phyloP scores from a whole-genome alignment of 768 basidiomycete species.

The Imleria badia region DNA sequence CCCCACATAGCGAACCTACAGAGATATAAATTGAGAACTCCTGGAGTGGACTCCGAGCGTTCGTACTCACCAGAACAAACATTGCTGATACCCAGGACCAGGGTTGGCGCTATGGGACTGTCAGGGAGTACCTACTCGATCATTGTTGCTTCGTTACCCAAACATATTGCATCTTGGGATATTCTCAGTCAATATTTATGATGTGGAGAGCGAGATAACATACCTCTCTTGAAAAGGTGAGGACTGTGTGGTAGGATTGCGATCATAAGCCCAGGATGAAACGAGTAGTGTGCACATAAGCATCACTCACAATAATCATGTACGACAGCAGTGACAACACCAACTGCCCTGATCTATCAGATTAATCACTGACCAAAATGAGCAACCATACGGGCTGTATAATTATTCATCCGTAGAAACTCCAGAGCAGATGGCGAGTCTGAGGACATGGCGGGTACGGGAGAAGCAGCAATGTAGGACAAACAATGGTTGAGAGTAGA shows the following conservation, averaged over 20 bases:
- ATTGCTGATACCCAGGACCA: background rate
- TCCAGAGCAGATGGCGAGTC: background rate
- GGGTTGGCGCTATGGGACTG: background rate
- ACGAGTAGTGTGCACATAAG: background rate
- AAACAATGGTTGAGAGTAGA: too few species aligned
- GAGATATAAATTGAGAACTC: too few species aligned
- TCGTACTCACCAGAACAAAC: background rate
- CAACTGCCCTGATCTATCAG: background rate
- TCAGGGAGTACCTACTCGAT: background rate
- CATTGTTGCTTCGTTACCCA: background rate
- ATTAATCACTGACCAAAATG: background rate
- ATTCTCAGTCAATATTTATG: background rate
- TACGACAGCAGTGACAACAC: background rate
- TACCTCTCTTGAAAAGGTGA: constrained; percentile 1
- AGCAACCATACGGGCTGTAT: background rate
- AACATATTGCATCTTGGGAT: background rate
- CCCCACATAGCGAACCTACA: too few species aligned
- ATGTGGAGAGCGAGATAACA: too few species aligned
- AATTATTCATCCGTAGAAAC: background rate
- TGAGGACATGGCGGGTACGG: background rate
- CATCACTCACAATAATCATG: background rate
- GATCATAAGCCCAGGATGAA: background rate
- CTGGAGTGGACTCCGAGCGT: too few species aligned
- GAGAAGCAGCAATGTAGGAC: too few species aligned
- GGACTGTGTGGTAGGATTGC: background rate